These are phyloP conservation scores for Pleurotus djamor DNA, from an alignment of 768 basidiomycete species.

Conservation along the genomic window DNA sequence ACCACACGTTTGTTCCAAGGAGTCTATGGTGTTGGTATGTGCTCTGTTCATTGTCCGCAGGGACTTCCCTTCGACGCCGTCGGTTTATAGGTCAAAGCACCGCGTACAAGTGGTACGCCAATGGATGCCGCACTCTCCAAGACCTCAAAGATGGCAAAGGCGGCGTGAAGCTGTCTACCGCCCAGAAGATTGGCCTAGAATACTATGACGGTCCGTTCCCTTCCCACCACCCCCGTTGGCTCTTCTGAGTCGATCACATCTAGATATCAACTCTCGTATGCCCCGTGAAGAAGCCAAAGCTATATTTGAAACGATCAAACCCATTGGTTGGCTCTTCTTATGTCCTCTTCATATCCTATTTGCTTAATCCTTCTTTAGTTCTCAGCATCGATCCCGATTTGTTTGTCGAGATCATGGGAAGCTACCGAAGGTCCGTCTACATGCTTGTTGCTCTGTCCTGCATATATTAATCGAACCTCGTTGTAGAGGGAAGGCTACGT, in stretches of 20 bases:
- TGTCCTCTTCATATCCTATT: background rate
- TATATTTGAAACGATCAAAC: constrained; percentile 72
- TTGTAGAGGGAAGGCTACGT: constrained; percentile 73
- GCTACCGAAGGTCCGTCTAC: constrained; percentile 63
- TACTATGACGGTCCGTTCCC: constrained; percentile 62
- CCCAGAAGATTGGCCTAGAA: constrained; percentile 65
- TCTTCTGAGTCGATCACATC: background rate
- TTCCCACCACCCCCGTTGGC: background rate
- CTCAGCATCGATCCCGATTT: constrained; percentile 67
- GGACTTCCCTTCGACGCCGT: background rate
- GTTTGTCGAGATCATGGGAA: constrained; percentile 88
- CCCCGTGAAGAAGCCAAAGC: constrained; percentile 75
- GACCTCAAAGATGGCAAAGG: constrained; percentile 63
- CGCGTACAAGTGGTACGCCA: constrained; percentile 72
- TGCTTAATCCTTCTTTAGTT: constrained; percentile 36
- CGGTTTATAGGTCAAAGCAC: constrained; percentile 50
- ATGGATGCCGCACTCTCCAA: constrained; percentile 75
- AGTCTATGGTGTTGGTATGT: constrained; percentile 84
- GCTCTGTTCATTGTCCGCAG: background rate
- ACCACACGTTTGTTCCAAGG: constrained; percentile 64
- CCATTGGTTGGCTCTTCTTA: constrained; percentile 48
- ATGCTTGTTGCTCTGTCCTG: background rate
- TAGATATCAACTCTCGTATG: constrained; percentile 85
- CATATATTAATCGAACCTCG: background rate
- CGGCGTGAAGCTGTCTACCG: constrained; percentile 56